Percentiles rank a stretch among this genome's conserved stretches.
These are phyloP conservation scores for Calycina marina DNA, from an alignment of 2,329 filamentous ascomycete genomes.

Conservation along the genomic window DNA sequence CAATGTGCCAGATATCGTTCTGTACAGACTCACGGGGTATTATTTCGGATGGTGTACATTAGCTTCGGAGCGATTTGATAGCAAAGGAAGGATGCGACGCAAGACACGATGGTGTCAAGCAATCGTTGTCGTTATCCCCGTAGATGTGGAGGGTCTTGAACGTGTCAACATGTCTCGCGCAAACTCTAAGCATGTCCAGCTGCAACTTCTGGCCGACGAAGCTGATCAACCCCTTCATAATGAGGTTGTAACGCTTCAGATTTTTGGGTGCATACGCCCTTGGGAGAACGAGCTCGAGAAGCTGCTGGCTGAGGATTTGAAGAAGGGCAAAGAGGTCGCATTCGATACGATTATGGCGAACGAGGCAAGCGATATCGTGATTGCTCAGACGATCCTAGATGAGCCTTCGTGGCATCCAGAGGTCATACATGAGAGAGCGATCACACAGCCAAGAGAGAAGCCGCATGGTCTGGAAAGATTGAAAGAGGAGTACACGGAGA, in stretches of 20 bases:
- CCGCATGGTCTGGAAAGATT: neutral
- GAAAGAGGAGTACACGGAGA: neutral
- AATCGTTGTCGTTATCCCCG: neutral
- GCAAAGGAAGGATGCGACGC: neutral
- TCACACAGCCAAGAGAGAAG: neutral
- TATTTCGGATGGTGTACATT: neutral
- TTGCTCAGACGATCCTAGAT: neutral
- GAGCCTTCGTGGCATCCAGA: neutral
- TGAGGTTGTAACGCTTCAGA: neutral
- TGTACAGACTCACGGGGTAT: neutral
- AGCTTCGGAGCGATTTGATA: neutral
- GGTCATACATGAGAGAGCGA: neutral
- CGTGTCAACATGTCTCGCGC: neutral
- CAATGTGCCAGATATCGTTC: neutral
- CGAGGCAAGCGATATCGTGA: neutral
- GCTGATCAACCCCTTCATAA: neutral
- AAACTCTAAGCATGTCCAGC: neutral
- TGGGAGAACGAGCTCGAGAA: neutral
- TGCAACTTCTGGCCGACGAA: neutral
- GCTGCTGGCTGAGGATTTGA: neutral
- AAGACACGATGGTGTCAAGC: neutral
- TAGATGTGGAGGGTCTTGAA: neutral
- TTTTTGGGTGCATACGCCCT: neutral
- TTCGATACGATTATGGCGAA: neutral
- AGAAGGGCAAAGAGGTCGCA: neutral